Conservation (phyloP, 768 basidiomycete species). For the Boletus fagicola region DNA sequence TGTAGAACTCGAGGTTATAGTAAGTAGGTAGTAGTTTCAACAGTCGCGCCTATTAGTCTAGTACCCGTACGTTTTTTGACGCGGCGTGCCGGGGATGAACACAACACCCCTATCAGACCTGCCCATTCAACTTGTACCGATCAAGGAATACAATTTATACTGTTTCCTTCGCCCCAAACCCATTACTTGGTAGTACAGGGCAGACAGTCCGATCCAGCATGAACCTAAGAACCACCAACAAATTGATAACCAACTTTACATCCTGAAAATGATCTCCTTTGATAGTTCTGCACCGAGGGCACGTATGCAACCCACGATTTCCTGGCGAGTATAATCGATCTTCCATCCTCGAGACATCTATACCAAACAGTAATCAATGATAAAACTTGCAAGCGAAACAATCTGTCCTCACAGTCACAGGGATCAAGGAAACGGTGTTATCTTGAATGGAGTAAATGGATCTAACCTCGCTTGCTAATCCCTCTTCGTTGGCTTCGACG, state of each 20-base stretch:
- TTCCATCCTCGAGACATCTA: constrained; percentile 32
- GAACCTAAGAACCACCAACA: not conserved
- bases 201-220: not conserved
- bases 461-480: constrained; percentile 21
- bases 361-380: constrained; percentile 5
- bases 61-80: not conserved
- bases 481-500: constrained; percentile 13
- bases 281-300: constrained; percentile 46
- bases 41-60: no score
- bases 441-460: constrained; percentile 25
- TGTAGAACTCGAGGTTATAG: no score
- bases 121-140: not conserved
- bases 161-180: not conserved
- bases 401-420: constrained; percentile 23
- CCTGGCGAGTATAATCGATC: constrained; percentile 29
- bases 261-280: constrained; percentile 39
- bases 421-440: constrained; percentile 23
- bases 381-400: not conserved
- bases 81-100: constrained; percentile 10
- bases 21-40: no score
- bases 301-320: constrained; percentile 42
- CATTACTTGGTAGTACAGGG: not conserved
- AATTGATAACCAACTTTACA: constrained; percentile 10
- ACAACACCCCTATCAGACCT: not conserved
- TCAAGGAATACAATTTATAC: not conserved